phyloP scores from a whole-genome alignment of 371 early-diverging fungal genomes.

The Actinomucor elegans region DNA sequence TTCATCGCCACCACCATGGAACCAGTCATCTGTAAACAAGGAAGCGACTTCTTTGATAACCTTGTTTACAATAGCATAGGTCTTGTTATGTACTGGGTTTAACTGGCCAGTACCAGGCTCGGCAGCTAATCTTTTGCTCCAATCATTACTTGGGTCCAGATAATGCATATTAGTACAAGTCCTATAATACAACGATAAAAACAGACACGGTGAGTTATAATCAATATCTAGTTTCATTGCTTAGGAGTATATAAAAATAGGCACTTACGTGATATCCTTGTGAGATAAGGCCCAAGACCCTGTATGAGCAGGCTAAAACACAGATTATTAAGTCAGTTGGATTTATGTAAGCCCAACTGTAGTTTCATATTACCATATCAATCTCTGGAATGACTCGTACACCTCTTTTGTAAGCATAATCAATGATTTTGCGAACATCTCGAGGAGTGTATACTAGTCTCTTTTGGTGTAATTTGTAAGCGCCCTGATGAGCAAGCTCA shows the following conservation, averaged over 20 bases:
- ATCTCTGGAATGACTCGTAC: constrained; percentile 73
- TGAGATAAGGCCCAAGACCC: constrained; percentile 45
- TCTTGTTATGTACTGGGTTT: constrained; percentile 58
- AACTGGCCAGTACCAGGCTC: constrained; percentile 77
- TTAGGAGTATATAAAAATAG: background rate
- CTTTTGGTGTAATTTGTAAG: constrained; percentile 40
- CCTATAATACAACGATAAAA: constrained; percentile 8
- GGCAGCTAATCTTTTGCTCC: constrained; percentile 57
- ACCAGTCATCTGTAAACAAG: constrained; percentile 62
- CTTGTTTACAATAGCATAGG: constrained; percentile 54
- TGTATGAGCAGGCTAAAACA: constrained; percentile 70
- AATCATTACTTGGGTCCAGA: constrained; percentile 41
- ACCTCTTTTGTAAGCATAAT: constrained; percentile 57
- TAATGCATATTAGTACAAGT: constrained; percentile 42
- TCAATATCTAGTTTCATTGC: too few relatives aligned
- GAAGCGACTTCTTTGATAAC: constrained; percentile 58
- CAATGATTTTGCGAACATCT: constrained; percentile 60
- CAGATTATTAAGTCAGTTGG: background rate
- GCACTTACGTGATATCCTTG: constrained; percentile 42
- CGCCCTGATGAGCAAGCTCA: constrained; percentile 51
- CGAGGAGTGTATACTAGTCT: constrained; percentile 59
- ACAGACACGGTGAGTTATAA: background rate
- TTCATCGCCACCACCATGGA: constrained; percentile 75
- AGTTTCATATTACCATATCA: constrained; percentile 68
- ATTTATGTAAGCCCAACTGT: background rate